Evolutionary conservation across 805 yeast species (phyloP).

Genomic region (Diddensiella transvaalensis): DNA sequence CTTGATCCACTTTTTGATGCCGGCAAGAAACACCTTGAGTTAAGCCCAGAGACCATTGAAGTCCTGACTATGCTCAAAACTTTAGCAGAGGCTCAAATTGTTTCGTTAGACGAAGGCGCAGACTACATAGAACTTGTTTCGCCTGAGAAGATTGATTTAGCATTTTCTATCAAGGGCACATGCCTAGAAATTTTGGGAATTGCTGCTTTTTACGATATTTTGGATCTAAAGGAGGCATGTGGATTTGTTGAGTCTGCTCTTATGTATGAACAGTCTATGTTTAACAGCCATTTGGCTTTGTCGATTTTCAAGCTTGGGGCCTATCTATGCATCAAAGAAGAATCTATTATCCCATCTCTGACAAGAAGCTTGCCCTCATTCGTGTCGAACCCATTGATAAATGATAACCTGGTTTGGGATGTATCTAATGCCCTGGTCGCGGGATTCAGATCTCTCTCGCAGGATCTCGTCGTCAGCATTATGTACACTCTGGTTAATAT

Average conservation of each 20-base stretch:
- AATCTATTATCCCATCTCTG: constrained; percentile 32
- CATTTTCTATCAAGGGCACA: constrained; percentile 51
- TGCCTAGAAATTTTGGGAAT: constrained; percentile 61
- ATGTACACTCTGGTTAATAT: constrained; percentile 80
- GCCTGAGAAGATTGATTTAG: constrained; percentile 44
- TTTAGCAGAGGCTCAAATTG: constrained; percentile 39
- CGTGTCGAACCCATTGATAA: constrained; percentile 48
- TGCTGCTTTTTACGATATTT: constrained; percentile 47
- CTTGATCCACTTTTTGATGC: constrained; percentile 7
- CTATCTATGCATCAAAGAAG: constrained; percentile 40
- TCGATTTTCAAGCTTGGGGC: constrained; percentile 55
- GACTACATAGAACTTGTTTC: constrained; percentile 53
- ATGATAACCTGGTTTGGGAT: constrained; percentile 44
- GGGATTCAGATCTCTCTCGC: constrained; percentile 65
- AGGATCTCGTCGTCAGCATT: constrained; percentile 78
- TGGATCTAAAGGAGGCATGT: constrained; percentile 43
- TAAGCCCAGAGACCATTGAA: background rate
- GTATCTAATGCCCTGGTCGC: constrained; percentile 59
- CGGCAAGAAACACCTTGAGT: constrained; percentile 6
- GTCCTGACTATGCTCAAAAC: constrained; percentile 20
- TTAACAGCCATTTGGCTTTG: constrained; percentile 50
- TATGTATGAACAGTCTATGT: constrained; percentile 48
- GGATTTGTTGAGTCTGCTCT: constrained; percentile 49
- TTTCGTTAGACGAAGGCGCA: constrained; percentile 54
- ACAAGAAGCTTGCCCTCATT: constrained; percentile 39